These are phyloP conservation scores for Heliamphora exappendiculata DNA, from an alignment of 148 eudicot species.

Conservation along the genomic window DNA sequence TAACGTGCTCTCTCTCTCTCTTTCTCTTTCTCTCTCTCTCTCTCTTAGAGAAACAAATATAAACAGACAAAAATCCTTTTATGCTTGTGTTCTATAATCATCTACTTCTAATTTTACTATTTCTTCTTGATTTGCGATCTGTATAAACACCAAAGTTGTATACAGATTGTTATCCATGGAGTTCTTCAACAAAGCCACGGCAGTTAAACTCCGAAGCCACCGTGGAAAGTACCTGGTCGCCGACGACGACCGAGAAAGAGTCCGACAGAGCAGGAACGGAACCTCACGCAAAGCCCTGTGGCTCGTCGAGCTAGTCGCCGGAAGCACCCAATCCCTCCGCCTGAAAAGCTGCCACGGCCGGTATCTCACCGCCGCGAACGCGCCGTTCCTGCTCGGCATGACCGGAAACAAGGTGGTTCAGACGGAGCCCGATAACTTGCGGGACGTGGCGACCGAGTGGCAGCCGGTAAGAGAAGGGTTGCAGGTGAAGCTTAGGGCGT, in stretches of 20 bases:
- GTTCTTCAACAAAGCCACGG: slow-evolving; percentile 35
- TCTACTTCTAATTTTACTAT: no score
- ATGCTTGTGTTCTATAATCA: no score
- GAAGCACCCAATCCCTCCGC: slow-evolving; percentile 27
- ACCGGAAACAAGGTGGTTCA: slow-evolving; percentile 61
- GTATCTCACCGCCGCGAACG: slow-evolving; percentile 55
- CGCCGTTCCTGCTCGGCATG: slow-evolving; percentile 60
- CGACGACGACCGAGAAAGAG: slow-evolving; percentile 37
- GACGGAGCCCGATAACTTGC: slow-evolving; percentile 19
- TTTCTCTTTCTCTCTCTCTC: not conserved
- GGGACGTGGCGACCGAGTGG: slow-evolving; percentile 42
- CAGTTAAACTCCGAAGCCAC: slow-evolving; percentile 50
- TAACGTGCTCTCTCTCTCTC: no score
- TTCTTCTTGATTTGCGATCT: no score
- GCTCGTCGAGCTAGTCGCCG: slow-evolving; percentile 43
- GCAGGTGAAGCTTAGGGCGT: slow-evolving; percentile 40
- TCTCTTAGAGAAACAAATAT: not conserved
- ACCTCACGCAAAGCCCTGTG: slow-evolving; percentile 39
- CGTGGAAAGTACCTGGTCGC: slow-evolving; percentile 47
- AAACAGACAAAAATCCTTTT: not conserved
- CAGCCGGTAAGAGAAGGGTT: slow-evolving; percentile 66
- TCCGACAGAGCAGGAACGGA: slow-evolving; percentile 52
- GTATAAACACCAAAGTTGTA: no score
- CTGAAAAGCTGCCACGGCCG: slow-evolving; percentile 40
- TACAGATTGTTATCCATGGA: slow-evolving; percentile 24